Evolutionary conservation across 495 filamentous ascomycete genomes (phyloP), one percentile per base, ranked within the genome.

Genomic region (Trichoderma orchidacearum): DNA sequence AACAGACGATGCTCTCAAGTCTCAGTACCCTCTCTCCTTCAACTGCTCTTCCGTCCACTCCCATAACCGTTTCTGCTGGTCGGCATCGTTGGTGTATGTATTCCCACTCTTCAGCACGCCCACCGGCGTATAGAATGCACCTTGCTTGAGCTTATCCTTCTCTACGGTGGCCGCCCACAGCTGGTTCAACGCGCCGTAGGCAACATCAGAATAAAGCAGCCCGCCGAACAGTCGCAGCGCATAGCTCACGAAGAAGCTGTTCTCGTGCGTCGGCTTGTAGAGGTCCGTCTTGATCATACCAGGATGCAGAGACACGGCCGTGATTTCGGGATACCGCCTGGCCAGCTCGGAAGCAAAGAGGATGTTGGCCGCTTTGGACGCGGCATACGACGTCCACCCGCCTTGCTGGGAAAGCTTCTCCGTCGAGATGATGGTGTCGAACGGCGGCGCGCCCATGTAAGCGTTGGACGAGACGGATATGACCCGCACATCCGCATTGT

Each of bases 291-390:
- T 57, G 21, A 84, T 75, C 1, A 82, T 65, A 12, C 86, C 87
- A 0, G 87, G 86, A 58, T 90, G 85, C 1, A 88, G 70, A 0
- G 82, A 68, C 0, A 84, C 73, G 9, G 75, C 72, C 2, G 72
- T 74, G 56, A 89, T 77, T 29, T 70, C 68, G 2, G 80, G 81
- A 48, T 82, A 71, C 0, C 74, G 70, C 15, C 70, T 64, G 4
- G 71, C 71, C 0, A 76, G 38, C 41, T 72, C 69, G 25, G 65
- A 52, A 1, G 70, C 67, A 61, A 67, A 80, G 12, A 75, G 58
- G 32, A 76, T 60, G 56, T 77, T 77, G 11, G 75, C 75, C 12
- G 78, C 60, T 55, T 79, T 80, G 59, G 69, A 75, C 56, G 77
- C 71, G 8, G 66, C 72, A 53, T 72, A 73, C 8, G 56, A 75